A percentile compares a stretch with the other conserved stretches of the same genome.
phyloP scores from a whole-genome alignment of 164 flowering plant species.

The Aristolochia contorta region DNA sequence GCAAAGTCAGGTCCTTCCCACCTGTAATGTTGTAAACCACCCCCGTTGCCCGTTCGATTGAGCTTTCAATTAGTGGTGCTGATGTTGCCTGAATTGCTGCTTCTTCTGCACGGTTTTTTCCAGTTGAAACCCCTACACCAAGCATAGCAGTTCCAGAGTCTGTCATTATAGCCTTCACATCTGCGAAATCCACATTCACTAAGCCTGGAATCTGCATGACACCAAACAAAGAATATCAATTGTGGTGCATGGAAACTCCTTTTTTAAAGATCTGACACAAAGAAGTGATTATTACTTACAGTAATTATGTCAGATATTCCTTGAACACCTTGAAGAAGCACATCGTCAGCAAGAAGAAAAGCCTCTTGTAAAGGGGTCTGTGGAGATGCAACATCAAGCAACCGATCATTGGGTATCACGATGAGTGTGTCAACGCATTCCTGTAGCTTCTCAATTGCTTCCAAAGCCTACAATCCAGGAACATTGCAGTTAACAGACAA shows the following conservation, averaged over 20 bases:
- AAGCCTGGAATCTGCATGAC: conserved; percentile 87
- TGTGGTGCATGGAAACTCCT: background rate
- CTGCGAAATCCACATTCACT: conserved; percentile 98
- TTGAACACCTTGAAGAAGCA: conserved; percentile 21
- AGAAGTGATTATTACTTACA: conserved; percentile 3
- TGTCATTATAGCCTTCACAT: conserved; percentile 97
- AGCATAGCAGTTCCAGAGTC: conserved; percentile 99
- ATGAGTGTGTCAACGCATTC: conserved; percentile 19
- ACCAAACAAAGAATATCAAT: background rate
- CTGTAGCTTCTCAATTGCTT: conserved; percentile 18
- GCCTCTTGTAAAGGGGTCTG: conserved; percentile 25
- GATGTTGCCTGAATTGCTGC: conserved; percentile 97
- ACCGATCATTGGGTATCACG: conserved; percentile 25
- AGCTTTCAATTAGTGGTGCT: conserved; percentile 91
- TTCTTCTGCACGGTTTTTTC: conserved; percentile 98
- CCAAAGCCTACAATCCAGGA: conserved; percentile 12
- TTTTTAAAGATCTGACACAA: background rate
- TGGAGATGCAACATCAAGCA: conserved; percentile 16
- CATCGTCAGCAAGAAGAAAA: conserved; percentile 23
- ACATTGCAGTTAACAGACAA: background rate
- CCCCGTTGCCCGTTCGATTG: conserved; percentile 93
- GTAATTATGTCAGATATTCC: conserved; percentile 23
- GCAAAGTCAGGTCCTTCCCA: conserved; percentile 96
- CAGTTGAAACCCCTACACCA: conserved; percentile 95
- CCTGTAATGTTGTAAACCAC: conserved; percentile 97